Percentiles rank a stretch among this genome's conserved stretches.
These are phyloP conservation scores for Fusarium sp. DNA, from an alignment of 2,329 filamentous ascomycete species.

Conservation along the genomic window DNA sequence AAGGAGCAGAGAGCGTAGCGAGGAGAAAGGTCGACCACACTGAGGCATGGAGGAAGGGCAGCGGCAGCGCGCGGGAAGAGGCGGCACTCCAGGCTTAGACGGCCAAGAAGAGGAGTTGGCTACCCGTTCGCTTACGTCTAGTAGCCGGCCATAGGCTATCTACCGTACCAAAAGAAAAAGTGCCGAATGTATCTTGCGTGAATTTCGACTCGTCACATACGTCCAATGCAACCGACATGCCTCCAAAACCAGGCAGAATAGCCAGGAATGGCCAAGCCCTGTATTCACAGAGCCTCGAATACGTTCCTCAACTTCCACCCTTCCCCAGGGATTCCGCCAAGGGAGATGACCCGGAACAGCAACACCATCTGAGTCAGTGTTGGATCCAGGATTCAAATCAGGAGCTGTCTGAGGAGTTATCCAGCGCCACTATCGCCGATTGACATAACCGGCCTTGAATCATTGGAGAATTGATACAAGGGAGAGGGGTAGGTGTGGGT, in stretches of 20 bases:
- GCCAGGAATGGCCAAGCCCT: not conserved
- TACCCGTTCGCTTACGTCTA: not conserved
- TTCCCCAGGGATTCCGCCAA: not conserved
- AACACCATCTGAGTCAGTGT: not conserved
- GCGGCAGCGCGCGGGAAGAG: slow-evolving; percentile 68
- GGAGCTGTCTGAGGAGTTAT: not conserved
- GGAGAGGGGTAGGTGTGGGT: not conserved
- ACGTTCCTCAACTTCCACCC: not conserved
- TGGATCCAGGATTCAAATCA: not conserved
- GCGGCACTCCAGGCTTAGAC: slow-evolving; percentile 66
- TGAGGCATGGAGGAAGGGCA: slow-evolving; percentile 67
- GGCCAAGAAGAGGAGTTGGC: not conserved
- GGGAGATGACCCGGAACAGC: not conserved
- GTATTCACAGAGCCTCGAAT: not conserved
- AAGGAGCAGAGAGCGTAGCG: slow-evolving; percentile 68
- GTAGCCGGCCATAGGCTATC: not conserved
- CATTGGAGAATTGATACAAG: not conserved
- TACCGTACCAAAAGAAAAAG: slow-evolving; percentile 4
- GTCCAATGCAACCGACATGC: not conserved
- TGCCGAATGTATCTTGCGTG: not conserved
- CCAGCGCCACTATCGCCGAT: not conserved
- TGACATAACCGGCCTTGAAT: not conserved
- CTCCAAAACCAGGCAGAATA: not conserved
- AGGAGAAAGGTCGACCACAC: slow-evolving; percentile 66
- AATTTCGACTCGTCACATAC: not conserved